phyloP scores from a whole-genome alignment of 129 eudicot species.

The Centrapalus pauciflorus region DNA sequence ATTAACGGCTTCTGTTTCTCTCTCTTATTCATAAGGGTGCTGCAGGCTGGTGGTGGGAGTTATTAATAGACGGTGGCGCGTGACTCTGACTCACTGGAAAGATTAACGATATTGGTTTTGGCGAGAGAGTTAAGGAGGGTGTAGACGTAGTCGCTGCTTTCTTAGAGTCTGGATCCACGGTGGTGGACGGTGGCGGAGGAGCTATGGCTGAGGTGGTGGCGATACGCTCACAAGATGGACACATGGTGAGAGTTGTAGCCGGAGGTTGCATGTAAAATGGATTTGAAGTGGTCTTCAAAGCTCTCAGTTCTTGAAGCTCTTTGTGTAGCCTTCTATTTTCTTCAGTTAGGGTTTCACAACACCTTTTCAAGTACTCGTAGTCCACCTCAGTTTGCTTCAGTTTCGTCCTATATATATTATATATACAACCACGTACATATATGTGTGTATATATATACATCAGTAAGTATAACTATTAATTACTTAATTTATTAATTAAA shows the following conservation, averaged over 20 bases:
- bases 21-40: conserved; percentile 45
- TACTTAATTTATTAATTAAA: background rate
- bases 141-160: conserved; percentile 24
- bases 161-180: conserved; percentile 22
- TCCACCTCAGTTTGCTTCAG: conserved; percentile 87
- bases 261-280: conserved; percentile 72
- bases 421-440: background rate
- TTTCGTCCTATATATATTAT: conserved; percentile 47
- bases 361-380: conserved; percentile 74
- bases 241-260: conserved; percentile 83
- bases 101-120: conserved; percentile 30
- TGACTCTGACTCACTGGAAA: conserved; percentile 27
- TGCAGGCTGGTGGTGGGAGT: conserved; percentile 43
- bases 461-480: background rate
- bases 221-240: conserved; percentile 81
- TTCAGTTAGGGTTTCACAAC: conserved; percentile 64
- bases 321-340: conserved; percentile 70
- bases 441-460: background rate
- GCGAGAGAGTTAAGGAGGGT: conserved; percentile 8
- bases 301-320: conserved; percentile 71
- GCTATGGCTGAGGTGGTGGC: conserved; percentile 43
- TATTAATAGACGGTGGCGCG: conserved; percentile 8
- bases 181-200: conserved; percentile 6
- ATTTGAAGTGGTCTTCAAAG: conserved; percentile 45
- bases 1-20: background rate